Evolutionary conservation across 192 early-diverging fungal species (phyloP).

Genomic region (Coemansia sp.): DNA sequence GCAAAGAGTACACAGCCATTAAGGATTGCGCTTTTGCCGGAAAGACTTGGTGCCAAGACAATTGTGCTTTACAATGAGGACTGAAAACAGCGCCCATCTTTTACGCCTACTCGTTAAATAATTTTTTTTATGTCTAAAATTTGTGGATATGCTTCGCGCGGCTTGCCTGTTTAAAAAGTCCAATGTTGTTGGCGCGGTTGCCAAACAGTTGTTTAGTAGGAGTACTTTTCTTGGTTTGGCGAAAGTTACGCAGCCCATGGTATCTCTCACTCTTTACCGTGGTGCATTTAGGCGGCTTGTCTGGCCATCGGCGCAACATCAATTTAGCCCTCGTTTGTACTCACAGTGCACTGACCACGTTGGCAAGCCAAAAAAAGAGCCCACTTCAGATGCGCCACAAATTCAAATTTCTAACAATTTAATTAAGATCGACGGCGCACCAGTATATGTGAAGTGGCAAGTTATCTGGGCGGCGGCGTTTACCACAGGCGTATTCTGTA

Average conservation of each 20-base stretch:
- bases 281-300: background rate
- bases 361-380: background rate
- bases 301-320: background rate
- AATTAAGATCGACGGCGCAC: background rate
- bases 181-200: background rate
- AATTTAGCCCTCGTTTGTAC: background rate
- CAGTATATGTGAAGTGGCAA: slow-evolving; percentile 19
- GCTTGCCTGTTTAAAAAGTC: background rate
- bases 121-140: background rate
- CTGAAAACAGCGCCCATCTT: background rate
- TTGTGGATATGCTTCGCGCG: background rate
- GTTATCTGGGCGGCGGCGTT: slow-evolving; percentile 40
- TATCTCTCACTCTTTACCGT: background rate
- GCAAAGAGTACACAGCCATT: background rate
- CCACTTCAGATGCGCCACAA: background rate
- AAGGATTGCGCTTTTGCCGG: background rate
- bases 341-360: background rate
- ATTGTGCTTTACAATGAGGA: background rate
- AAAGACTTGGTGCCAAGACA: background rate
- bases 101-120: background rate
- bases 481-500: slow-evolving; percentile 23
- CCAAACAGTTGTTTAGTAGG: background rate
- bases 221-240: background rate
- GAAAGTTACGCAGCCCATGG: background rate
- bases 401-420: background rate